Evolutionary conservation across 1,139 yeast genomes (phyloP).

Genomic region (Blastobotrys apis): DNA sequence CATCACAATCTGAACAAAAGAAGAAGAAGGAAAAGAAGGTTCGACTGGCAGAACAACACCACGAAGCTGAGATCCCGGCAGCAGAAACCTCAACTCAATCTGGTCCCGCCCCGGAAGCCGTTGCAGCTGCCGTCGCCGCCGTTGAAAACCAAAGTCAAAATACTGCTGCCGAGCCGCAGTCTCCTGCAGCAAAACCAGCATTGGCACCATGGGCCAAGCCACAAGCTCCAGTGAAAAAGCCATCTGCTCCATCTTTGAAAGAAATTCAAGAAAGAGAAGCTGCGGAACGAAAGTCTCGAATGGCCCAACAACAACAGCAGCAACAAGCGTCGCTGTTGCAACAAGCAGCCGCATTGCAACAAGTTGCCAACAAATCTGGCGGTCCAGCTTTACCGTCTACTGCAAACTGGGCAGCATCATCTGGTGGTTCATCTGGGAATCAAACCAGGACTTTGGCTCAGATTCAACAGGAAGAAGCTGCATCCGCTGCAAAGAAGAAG

Average conservation of each 20-base stretch:
- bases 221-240: slow-evolving; percentile 32
- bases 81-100: background rate
- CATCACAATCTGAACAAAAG: no score
- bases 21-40: slow-evolving; percentile 3
- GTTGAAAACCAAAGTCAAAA: no score
- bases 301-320: slow-evolving; percentile 32
- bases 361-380: slow-evolving; percentile 15
- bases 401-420: slow-evolving; percentile 57
- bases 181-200: slow-evolving; percentile 18
- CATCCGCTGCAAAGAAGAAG: slow-evolving; percentile 29
- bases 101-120: background rate
- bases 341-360: slow-evolving; percentile 20
- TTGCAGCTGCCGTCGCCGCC: background rate
- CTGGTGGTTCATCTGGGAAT: slow-evolving; percentile 23
- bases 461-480: slow-evolving; percentile 47
- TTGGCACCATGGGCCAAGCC: slow-evolving; percentile 47
- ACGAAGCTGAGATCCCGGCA: slow-evolving; percentile 5
- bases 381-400: slow-evolving; percentile 43
- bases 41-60: background rate
- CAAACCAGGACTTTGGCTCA: slow-evolving; percentile 43
- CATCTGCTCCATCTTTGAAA: slow-evolving; percentile 53
- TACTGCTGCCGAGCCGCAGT: background rate
- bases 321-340: slow-evolving; percentile 30
- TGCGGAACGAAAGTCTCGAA: slow-evolving; percentile 36
- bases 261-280: slow-evolving; percentile 72